Conservation (phyloP, 768 basidiomycete genomes). For the Naematelia encephala region DNA sequence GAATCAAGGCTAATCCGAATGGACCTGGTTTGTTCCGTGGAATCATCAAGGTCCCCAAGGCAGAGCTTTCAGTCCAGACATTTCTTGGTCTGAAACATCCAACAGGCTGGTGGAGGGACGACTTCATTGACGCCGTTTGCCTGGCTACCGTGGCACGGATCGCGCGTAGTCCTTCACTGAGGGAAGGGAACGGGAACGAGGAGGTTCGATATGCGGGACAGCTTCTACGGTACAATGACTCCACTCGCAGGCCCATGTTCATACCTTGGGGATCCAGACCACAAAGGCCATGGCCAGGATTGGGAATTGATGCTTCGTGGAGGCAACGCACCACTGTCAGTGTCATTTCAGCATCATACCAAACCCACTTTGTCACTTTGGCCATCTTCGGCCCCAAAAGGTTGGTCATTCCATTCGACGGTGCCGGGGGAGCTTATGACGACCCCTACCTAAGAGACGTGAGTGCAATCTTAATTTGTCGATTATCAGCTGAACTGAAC, state of each 20-base stretch:
- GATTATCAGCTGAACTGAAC: background rate
- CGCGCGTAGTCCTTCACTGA: background rate
- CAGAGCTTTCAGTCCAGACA: too few species aligned
- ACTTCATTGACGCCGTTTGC: background rate
- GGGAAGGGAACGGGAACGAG: background rate
- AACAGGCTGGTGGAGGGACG: background rate
- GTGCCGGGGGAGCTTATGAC: background rate
- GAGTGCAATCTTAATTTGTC: background rate
- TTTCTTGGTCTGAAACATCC: too few species aligned
- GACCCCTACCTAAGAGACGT: background rate
- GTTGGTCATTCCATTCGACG: background rate
- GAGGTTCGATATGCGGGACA: background rate
- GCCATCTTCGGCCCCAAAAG: background rate
- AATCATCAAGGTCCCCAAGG: too few species aligned
- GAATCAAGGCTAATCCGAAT: too few species aligned
- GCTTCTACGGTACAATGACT: background rate
- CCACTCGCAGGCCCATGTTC: background rate
- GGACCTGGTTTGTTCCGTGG: too few species aligned
- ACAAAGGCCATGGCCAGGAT: background rate
- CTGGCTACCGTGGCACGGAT: background rate
- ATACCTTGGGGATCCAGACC: too few species aligned
- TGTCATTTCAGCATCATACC: background rate
- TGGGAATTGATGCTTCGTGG: background rate
- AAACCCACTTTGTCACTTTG: background rate
- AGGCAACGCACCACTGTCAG: background rate